phyloP scores from a whole-genome alignment of 441 rosid genomes.

The Pelargonium cotyledonis region DNA sequence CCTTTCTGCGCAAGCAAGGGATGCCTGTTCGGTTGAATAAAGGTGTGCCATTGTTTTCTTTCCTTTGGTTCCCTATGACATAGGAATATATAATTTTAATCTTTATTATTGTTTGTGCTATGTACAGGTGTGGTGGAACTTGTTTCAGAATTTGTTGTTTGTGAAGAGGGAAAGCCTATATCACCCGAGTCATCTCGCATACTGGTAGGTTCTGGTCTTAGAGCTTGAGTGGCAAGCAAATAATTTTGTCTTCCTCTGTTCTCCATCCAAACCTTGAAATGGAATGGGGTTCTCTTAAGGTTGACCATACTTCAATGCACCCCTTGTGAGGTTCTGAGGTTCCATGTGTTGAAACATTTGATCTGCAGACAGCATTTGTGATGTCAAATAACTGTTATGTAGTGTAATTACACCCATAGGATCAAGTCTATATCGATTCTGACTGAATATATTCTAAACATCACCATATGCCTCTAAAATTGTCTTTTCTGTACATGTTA shows the following conservation, averaged over 20 bases:
- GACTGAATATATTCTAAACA: too few relatives aligned
- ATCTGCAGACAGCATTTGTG: too few relatives aligned
- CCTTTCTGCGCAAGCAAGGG: constrained; percentile 83
- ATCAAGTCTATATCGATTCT: too few relatives aligned
- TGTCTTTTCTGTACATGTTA: not conserved
- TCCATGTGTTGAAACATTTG: too few relatives aligned
- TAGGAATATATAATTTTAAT: not conserved
- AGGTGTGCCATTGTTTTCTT: constrained; percentile 36
- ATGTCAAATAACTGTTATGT: too few relatives aligned
- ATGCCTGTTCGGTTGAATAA: constrained; percentile 92
- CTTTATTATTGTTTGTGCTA: constrained; percentile 4
- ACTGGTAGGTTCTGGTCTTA: constrained; percentile 44
- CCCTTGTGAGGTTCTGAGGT: too few relatives aligned
- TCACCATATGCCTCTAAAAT: too few relatives aligned
- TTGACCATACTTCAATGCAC: too few relatives aligned
- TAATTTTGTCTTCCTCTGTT: not conserved
- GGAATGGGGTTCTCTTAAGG: too few relatives aligned
- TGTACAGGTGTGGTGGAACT: constrained; percentile 81
- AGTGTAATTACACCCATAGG: too few relatives aligned
- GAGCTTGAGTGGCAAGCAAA: not conserved
- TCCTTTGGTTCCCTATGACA: not conserved
- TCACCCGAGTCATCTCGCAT: constrained; percentile 90
- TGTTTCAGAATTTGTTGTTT: constrained; percentile 73
- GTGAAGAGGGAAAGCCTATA: constrained; percentile 88
- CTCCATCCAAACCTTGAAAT: not conserved